These are phyloP conservation scores for Brassica incana DNA, from an alignment of 345 rosid genomes.

Conservation along the genomic window DNA sequence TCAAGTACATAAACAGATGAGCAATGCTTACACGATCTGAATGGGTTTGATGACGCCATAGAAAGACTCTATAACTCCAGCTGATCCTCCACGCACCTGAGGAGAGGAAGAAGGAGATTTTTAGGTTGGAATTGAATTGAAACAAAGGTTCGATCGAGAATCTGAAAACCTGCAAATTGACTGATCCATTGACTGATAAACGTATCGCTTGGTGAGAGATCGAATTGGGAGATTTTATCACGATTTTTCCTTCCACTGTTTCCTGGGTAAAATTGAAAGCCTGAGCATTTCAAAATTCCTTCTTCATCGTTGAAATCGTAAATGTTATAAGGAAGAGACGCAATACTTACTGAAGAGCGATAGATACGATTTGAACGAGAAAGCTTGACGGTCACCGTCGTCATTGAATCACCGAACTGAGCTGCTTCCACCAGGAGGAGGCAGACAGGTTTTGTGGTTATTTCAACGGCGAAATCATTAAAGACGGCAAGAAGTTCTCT, in stretches of 20 bases:
- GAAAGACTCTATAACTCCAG: conserved; percentile 79
- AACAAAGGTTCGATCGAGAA: not conserved
- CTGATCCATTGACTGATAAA: conserved; percentile 66
- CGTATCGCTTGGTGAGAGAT: conserved; percentile 74
- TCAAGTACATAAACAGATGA: not conserved
- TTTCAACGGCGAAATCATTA: conserved; percentile 7
- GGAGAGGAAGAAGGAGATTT: not conserved
- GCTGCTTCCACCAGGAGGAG: not conserved
- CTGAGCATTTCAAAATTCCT: not conserved
- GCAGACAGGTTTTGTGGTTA: not conserved
- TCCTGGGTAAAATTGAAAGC: conserved; percentile 48
- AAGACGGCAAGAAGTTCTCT: conserved; percentile 27
- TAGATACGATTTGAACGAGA: conserved; percentile 68
- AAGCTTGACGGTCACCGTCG: conserved; percentile 55
- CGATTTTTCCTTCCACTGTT: conserved; percentile 63
- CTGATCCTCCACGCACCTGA: conserved; percentile 89
- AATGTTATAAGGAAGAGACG: not conserved
- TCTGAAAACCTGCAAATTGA: conserved; percentile 63
- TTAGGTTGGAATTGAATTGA: not conserved
- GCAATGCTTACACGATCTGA: conserved; percentile 51
- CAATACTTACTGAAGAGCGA: conserved; percentile 56
- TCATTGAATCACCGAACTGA: conserved; percentile 24
- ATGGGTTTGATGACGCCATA: conserved; percentile 85
- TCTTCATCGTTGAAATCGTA: not conserved
- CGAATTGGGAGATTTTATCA: conserved; percentile 67